Evolutionary conservation across 768 basidiomycete species (phyloP), one percentile per base, ranked within the genome.

Genomic region (Leucosporidium scottii): DNA sequence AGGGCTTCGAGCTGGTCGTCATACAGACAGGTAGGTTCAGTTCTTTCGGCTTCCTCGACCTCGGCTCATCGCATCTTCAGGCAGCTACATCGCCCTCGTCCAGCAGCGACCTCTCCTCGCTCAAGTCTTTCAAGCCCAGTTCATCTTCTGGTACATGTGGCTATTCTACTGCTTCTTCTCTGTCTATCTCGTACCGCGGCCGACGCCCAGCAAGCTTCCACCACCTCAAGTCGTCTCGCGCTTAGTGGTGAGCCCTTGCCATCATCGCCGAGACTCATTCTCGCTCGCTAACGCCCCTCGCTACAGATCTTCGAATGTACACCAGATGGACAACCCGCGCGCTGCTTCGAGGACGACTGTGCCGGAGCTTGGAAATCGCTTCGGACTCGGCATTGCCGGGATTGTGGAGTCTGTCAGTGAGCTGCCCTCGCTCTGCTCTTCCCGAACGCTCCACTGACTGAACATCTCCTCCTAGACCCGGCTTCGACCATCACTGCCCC

Each of bases 401-500:
- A 44, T n/a, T 44, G 36, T 25, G 39, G 58, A 47, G 36, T 23
- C 3, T 59, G 58, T 21, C 34, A 59, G 39, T 59, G 13, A 25
- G 50, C n/a, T 5, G 55, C 18, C 17, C 20, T 12, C 21, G 4
- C 28, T 21, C 6, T 4, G 4, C 21, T 57, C 30, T 4, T 12
- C 13, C 12, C 5, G 6, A 4, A 28, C 15, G 6, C 15, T 17
- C 8, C 1, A 5, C 2, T 23, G 17, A 36, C 55, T 21, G 0
- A 10, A 25, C 36, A 18, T 0, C 10, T 18, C n/a, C 13, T n/a
- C 21, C 8, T 25, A 59, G 44, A 27, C 39, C 58, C 28, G 58
- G 58, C 0, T 68, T 68, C 59, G 67, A 72, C 48, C 70, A 72
- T 55, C 67, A 72, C 49, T 72, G 70, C 62, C 30, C 54, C 9